Evolutionary conservation across 169 alveolate species (phyloP).

Genomic region (Cryptosporidium viatorum): DNA sequence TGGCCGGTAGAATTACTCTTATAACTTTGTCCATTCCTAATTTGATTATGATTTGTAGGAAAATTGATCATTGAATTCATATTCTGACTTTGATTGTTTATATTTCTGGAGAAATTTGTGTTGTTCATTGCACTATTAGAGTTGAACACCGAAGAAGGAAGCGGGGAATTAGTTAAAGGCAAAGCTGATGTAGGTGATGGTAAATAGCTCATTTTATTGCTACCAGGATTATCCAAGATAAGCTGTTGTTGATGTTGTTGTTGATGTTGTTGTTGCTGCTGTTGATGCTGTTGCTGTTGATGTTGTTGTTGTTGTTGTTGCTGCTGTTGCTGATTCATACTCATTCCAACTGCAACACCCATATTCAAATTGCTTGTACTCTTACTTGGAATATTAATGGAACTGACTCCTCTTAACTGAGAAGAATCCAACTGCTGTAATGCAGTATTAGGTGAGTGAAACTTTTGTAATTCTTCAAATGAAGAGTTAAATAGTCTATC

Average conservation of each 20-base stretch:
- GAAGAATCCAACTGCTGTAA: not conserved
- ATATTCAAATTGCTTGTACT: not conserved
- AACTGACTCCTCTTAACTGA: not conserved
- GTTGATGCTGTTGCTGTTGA: not conserved
- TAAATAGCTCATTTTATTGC: not conserved
- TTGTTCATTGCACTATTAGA: not conserved
- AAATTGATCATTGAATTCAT: not conserved
- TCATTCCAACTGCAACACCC: not conserved
- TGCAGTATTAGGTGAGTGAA: not conserved
- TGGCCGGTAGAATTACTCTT: slow-evolving; percentile 16
- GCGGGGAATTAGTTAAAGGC: not conserved
- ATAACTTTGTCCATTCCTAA: not conserved
- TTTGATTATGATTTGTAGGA: not conserved
- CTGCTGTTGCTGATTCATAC: not conserved
- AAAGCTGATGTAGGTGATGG: not conserved
- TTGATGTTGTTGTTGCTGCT: not conserved
- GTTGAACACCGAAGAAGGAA: not conserved
- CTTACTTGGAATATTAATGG: not conserved
- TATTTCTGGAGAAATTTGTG: not conserved
- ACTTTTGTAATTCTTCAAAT: slow-evolving; percentile 33
- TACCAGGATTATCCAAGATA: not conserved
- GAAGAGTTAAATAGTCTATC: slow-evolving; percentile 41
- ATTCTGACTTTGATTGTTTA: not conserved
- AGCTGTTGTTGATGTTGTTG: not conserved
- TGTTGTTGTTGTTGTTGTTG: not conserved